Conservation (phyloP, 164 flowering plant genomes). For the Dillenia suffruticosa region DNA sequence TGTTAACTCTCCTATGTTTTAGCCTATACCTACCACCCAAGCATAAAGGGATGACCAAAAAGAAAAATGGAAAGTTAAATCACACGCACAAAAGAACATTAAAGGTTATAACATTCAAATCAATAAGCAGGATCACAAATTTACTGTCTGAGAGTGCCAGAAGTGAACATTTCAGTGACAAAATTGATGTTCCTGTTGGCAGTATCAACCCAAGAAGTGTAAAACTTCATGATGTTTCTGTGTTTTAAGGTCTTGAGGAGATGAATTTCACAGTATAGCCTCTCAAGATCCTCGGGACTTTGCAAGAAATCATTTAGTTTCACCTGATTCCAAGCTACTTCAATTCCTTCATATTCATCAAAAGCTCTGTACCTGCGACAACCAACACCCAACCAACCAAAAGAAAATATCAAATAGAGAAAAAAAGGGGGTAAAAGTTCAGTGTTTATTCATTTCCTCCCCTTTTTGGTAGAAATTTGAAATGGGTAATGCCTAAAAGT, state of each 20-base stretch:
- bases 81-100: neutral
- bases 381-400: slow-evolving; percentile 2
- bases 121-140: slow-evolving; percentile 10
- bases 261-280: slow-evolving; percentile 89
- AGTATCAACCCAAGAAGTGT: slow-evolving; percentile 92
- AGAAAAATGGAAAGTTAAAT: neutral
- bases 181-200: slow-evolving; percentile 84
- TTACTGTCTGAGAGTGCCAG: slow-evolving; percentile 94
- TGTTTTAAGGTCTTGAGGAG: slow-evolving; percentile 90
- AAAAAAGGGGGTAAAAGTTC: slow-evolving; percentile 6
- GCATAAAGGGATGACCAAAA: slow-evolving; percentile 2
- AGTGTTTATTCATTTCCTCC: neutral
- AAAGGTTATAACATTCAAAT: neutral
- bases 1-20: slow-evolving; percentile 80
- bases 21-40: slow-evolving; percentile 63
- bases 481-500: neutral
- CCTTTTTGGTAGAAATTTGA: too few species aligned
- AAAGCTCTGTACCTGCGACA: slow-evolving; percentile 79
- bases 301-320: slow-evolving; percentile 77
- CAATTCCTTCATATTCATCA: slow-evolving; percentile 96
- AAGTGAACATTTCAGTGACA: slow-evolving; percentile 96
- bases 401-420: slow-evolving; percentile 2
- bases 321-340: slow-evolving; percentile 99
- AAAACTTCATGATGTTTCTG: slow-evolving; percentile 89
- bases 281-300: slow-evolving; percentile 83